These are phyloP conservation scores for Myxozyma neglecta DNA, from an alignment of 805 yeast genomes.

Conservation along the genomic window DNA sequence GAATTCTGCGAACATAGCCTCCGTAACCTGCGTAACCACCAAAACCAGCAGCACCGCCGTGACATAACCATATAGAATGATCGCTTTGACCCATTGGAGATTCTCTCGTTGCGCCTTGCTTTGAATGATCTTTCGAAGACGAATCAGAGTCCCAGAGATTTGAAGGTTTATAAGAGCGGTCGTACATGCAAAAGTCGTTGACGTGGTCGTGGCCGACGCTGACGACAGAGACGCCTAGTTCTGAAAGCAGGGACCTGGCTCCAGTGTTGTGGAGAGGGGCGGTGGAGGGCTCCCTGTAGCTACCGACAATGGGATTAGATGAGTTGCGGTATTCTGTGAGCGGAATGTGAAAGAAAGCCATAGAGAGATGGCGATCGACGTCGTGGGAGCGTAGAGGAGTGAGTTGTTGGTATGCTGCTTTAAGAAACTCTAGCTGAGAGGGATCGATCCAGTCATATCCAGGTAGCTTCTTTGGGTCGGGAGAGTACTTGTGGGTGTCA, in stretches of 20 bases:
- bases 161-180: slow-evolving; percentile 42
- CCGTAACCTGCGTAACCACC: slow-evolving; percentile 97
- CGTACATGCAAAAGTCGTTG: slow-evolving; percentile 81
- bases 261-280: slow-evolving; percentile 74
- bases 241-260: slow-evolving; percentile 56
- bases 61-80: slow-evolving; percentile 74
- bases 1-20: slow-evolving; percentile 74
- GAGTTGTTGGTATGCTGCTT: slow-evolving; percentile 41
- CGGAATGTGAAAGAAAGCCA: slow-evolving; percentile 96
- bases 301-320: slow-evolving; percentile 55
- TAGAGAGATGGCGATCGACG: slow-evolving; percentile 51
- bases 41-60: slow-evolving; percentile 91
- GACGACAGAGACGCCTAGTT: slow-evolving; percentile 70
- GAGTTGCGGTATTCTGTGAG: slow-evolving; percentile 73
- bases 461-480: slow-evolving; percentile 49
- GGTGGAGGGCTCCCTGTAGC: slow-evolving; percentile 67
- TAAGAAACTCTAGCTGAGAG: slow-evolving; percentile 62
- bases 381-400: slow-evolving; percentile 11
- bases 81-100: slow-evolving; percentile 5
- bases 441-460: slow-evolving; percentile 88
- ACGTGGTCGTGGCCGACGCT: slow-evolving; percentile 95
- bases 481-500: slow-evolving; percentile 80
- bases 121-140: not conserved
- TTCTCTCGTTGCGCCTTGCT: not conserved
- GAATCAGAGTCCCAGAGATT: slow-evolving; percentile 24